phyloP scores from a whole-genome alignment of 345 rosid species.

The Eucalyptus erythrocorys region DNA sequence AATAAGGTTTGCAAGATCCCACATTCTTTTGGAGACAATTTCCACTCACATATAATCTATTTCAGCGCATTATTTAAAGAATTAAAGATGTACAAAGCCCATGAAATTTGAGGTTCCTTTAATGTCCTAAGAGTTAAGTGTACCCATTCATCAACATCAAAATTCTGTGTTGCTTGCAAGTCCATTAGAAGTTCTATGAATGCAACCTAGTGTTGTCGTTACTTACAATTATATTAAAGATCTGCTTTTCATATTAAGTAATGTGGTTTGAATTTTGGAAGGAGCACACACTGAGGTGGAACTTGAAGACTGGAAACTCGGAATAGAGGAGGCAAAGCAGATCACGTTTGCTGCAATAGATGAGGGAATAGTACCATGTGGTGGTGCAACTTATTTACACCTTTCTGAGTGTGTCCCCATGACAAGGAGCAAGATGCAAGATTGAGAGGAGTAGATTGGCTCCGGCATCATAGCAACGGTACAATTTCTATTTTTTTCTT shows the following conservation, averaged over 20 bases:
- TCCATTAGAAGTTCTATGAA: not conserved
- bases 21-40: not conserved
- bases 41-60: not conserved
- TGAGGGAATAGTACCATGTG: slow-evolving; percentile 89
- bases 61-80: not conserved
- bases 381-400: slow-evolving; percentile 77
- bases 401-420: slow-evolving; percentile 35
- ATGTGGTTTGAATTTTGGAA: not conserved
- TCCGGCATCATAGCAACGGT: slow-evolving; percentile 65
- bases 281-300: slow-evolving; percentile 87
- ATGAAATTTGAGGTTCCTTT: not conserved
- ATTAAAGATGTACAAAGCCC: not conserved
- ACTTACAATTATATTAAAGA: no score
- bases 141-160: not conserved
- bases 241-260: not conserved
- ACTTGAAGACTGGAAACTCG: slow-evolving; percentile 86
- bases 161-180: not conserved
- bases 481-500: not conserved
- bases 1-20: slow-evolving; percentile 43
- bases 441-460: slow-evolving; percentile 60
- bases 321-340: slow-evolving; percentile 84
- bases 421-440: slow-evolving; percentile 41
- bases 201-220: not conserved
- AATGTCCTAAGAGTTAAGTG: not conserved
- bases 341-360: slow-evolving; percentile 88